A percentile compares a stretch with the other conserved stretches of the same genome.
Evolutionary conservation across 2,329 filamentous ascomycete genomes (phyloP).

Genomic region (Remersonia thermophila): DNA sequence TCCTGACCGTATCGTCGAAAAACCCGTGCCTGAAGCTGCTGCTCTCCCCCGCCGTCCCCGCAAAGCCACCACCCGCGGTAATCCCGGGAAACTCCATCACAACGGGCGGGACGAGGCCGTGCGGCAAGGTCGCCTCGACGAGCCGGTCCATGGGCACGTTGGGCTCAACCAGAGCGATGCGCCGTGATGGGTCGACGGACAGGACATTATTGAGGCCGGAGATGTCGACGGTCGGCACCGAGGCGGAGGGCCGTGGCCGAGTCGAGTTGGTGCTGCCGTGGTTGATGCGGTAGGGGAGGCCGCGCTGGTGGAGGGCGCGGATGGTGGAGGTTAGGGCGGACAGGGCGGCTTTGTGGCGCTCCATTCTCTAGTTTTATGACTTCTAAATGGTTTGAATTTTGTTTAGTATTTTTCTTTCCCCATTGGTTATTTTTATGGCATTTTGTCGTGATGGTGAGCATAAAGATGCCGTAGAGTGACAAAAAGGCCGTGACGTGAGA

Average conservation of each 20-base stretch:
- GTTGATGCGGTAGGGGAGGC: slow-evolving; percentile 57
- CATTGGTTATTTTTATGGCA: neutral
- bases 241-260: slow-evolving; percentile 34
- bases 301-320: slow-evolving; percentile 33
- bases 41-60: slow-evolving; percentile 60
- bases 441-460: neutral
- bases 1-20: slow-evolving; percentile 52
- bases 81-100: slow-evolving; percentile 71
- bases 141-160: slow-evolving; percentile 65
- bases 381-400: neutral
- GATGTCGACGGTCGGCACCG: slow-evolving; percentile 45
- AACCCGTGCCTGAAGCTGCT: slow-evolving; percentile 58
- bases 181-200: slow-evolving; percentile 40
- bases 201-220: slow-evolving; percentile 51
- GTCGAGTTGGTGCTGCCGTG: slow-evolving; percentile 72
- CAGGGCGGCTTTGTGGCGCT: slow-evolving; percentile 38
- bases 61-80: slow-evolving; percentile 59
- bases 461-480: neutral
- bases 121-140: slow-evolving; percentile 50
- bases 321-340: slow-evolving; percentile 35
- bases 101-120: slow-evolving; percentile 56
- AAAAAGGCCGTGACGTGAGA: neutral
- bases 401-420: neutral
- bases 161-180: slow-evolving; percentile 57
- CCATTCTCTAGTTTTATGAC: slow-evolving; percentile 18